These are phyloP conservation scores for Saccharata proteae DNA, from an alignment of 2,329 filamentous ascomycete species.

Conservation along the genomic window DNA sequence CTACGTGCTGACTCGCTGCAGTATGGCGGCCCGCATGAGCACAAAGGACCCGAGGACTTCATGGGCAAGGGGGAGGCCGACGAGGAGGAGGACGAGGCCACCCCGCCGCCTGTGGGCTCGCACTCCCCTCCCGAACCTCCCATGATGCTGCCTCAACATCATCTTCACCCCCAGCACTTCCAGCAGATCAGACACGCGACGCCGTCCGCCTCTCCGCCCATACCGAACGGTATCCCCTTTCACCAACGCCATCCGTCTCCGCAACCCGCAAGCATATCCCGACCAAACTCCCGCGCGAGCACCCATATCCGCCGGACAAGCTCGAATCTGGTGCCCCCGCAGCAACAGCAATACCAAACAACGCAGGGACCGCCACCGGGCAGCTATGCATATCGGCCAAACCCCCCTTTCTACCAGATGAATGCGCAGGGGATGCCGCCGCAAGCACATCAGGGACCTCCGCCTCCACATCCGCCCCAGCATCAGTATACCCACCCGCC, in stretches of 20 bases:
- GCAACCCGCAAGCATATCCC: conserved; percentile 62
- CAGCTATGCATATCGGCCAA: conserved; percentile 74
- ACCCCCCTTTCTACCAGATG: conserved; percentile 73
- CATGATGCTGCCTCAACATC: conserved; percentile 35
- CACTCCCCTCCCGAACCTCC: conserved; percentile 50
- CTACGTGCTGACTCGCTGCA: conserved; percentile 30
- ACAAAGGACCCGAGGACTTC: conserved; percentile 91
- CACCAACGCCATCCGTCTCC: conserved; percentile 68
- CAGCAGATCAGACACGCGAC: conserved; percentile 72
- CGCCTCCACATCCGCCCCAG: conserved; percentile 27
- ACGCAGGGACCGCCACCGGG: conserved; percentile 35
- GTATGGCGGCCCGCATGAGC: conserved; percentile 89
- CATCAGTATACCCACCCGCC: conserved; percentile 33
- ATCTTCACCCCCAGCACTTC: conserved; percentile 47
- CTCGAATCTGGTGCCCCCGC: conserved; percentile 57
- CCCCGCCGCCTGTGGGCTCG: conserved; percentile 60
- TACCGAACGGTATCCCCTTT: conserved; percentile 63
- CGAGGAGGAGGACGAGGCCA: conserved; percentile 54
- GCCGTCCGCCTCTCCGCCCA: conserved; percentile 78
- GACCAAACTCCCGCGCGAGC: conserved; percentile 69
- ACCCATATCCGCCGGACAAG: conserved; percentile 59
- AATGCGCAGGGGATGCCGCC: conserved; percentile 37
- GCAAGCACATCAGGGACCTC: conserved; percentile 21
- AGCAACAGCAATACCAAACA: conserved; percentile 44
- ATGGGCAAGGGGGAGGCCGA: conserved; percentile 60